Evolutionary conservation across 495 filamentous ascomycete species (phyloP).

Genomic region (Aspergillus steynii): DNA sequence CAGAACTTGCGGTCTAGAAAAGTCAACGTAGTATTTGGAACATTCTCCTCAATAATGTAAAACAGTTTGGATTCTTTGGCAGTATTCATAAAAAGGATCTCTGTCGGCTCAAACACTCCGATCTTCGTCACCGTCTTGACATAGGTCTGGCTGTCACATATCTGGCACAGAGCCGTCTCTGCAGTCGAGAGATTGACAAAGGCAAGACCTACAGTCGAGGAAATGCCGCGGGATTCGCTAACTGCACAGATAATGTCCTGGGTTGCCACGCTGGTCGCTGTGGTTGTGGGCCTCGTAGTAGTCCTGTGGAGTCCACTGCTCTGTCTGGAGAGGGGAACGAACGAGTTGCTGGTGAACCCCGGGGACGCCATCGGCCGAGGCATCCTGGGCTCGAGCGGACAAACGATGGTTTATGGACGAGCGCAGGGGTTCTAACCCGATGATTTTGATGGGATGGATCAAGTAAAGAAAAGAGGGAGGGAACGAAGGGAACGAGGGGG

Average conservation of each 20-base stretch:
- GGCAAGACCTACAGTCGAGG: conserved; percentile 84
- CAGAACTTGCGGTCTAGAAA: conserved; percentile 81
- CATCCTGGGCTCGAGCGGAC: not conserved
- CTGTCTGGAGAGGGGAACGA: conserved; percentile 27
- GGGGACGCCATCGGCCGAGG: conserved; percentile 23
- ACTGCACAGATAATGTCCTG: conserved; percentile 89
- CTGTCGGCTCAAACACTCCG: conserved; percentile 71
- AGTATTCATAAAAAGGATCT: conserved; percentile 70
- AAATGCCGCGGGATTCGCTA: conserved; percentile 81
- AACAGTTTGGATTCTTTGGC: conserved; percentile 77
- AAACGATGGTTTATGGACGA: not conserved
- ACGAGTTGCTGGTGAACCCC: conserved; percentile 18
- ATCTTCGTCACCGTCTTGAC: conserved; percentile 82
- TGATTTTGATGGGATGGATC: not conserved
- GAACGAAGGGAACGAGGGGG: conserved; percentile 28
- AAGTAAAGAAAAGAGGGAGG: conserved; percentile 5
- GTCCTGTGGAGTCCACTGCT: conserved; percentile 47
- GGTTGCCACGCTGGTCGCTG: conserved; percentile 69
- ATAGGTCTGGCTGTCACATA: conserved; percentile 87
- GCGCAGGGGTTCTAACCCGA: not conserved
- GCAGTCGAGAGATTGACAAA: conserved; percentile 83
- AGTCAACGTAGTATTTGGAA: conserved; percentile 54
- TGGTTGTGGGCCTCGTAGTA: conserved; percentile 46
- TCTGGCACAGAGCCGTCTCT: conserved; percentile 84
- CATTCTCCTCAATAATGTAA: conserved; percentile 69